These are phyloP conservation scores for Euptelea pleiosperma DNA, from an alignment of 164 flowering plant genomes.

Conservation along the genomic window DNA sequence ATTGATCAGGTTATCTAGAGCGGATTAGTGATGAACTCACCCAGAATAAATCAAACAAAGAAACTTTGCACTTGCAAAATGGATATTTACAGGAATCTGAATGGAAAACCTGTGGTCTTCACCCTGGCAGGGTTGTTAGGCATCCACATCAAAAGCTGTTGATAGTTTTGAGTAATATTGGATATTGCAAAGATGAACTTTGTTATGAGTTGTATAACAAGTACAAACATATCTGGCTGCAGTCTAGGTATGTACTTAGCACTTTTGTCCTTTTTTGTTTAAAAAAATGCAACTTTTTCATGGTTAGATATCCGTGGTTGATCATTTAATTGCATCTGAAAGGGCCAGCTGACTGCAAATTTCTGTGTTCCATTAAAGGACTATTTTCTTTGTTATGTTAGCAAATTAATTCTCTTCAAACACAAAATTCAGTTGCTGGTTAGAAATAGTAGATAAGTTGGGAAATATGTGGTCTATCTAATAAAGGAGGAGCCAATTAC, in stretches of 20 bases:
- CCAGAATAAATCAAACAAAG: slow-evolving; percentile 49
- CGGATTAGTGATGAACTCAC: slow-evolving; percentile 62
- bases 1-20: slow-evolving; percentile 72
- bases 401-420: too few species aligned
- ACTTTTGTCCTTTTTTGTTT: neutral
- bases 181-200: slow-evolving; percentile 95
- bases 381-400: neutral
- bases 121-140: slow-evolving; percentile 49
- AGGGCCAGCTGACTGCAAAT: too few species aligned
- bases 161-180: slow-evolving; percentile 90
- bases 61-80: slow-evolving; percentile 44
- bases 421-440: too few species aligned
- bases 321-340: too few species aligned
- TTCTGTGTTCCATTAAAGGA: too few species aligned
- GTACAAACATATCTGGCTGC: slow-evolving; percentile 77
- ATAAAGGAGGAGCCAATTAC: too few species aligned
- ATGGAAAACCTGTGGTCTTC: slow-evolving; percentile 42
- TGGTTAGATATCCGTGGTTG: too few species aligned
- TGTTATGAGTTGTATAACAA: slow-evolving; percentile 73
- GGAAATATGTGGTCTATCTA: too few species aligned
- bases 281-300: neutral
- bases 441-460: too few species aligned
- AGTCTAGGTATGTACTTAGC: slow-evolving; percentile 45
- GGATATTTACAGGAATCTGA: slow-evolving; percentile 48
- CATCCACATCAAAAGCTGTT: slow-evolving; percentile 74